Evolutionary conservation across 495 filamentous ascomycete genomes (phyloP), one percentile per base, ranked within the genome.

Genomic region (Corynascus novoguineensis): DNA sequence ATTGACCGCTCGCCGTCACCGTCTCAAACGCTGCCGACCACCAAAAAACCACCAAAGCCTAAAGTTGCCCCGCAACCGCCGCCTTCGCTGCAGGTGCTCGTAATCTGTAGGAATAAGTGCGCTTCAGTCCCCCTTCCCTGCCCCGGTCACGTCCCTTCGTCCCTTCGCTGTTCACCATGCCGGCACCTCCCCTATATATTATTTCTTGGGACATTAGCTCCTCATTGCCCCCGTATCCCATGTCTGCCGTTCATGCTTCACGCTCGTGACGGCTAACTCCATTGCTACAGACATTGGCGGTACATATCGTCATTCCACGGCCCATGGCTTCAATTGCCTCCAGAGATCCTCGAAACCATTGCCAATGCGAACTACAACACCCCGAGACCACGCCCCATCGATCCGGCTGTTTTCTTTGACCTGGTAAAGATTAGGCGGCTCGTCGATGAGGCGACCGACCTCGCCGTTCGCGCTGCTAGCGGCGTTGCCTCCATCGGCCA

Each of bases 241-340:
- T 3, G 12, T 28, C 15, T 37, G 10, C 19, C 12, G 17, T 25
- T 6, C 21, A 24, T 24, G 3, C 19, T 25, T 10, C 50, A 15
- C 37, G 15, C 3, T 19, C 9, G 15, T 38, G 12, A 19, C 31
- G 28, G 42, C 61, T 64, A 46, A 64, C 54, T 0, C 7, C 0
- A 2, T 12, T 9, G 6, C 5, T 42, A 5, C 29, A 90, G 87
- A 63, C 87, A 90, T 72, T 90, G 87, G 87, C 80, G 83, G 41
- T 88, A 90, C 66, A 92, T 92, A 51, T 90, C 87, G 19, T 83
- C 86, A 48, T 92, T 88, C 63, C 88, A 92, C 67, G 88, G 88
- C 15, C 87, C 86, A 59, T 92, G 88, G 88, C 81, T 90, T n/a
- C 87, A 92, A 69, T 73, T 92, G 29, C 87, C 88, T n/a, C 81